phyloP scores from a whole-genome alignment of 192 early-diverging fungal genomes.

The Mortierella alpina region DNA sequence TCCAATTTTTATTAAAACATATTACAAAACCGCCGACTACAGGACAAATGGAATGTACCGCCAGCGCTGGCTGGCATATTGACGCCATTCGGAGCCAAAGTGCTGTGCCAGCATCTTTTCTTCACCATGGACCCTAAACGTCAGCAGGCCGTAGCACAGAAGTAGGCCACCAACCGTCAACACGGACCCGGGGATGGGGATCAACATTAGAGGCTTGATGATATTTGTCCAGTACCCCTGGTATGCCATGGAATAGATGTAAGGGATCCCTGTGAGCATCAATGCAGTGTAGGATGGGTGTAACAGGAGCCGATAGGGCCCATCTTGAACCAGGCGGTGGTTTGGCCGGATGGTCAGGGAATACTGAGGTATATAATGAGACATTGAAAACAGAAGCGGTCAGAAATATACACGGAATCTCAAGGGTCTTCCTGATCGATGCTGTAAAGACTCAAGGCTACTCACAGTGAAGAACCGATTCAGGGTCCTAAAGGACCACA shows the following conservation, averaged over 20 bases:
- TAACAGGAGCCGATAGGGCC: conserved; percentile 27
- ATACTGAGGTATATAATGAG: not conserved
- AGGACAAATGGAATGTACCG: conserved; percentile 26
- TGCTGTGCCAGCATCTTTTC: conserved; percentile 31
- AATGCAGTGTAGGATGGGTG: conserved; percentile 39
- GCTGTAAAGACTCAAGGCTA: not conserved
- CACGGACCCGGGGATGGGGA: conserved; percentile 15
- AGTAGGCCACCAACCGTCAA: not conserved
- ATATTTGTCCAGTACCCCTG: conserved; percentile 23
- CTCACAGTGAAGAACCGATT: conserved; percentile 43
- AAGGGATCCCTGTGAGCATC: conserved; percentile 21
- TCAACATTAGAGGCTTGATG: conserved; percentile 13
- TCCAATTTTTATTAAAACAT: not conserved
- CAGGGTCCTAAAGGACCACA: conserved; percentile 26
- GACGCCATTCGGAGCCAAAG: conserved; percentile 28
- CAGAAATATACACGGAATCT: not conserved
- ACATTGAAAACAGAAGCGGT: not conserved
- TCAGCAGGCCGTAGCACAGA: not conserved
- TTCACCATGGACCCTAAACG: conserved; percentile 22
- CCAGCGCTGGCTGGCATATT: conserved; percentile 25
- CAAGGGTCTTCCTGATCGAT: not conserved
- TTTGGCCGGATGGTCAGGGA: conserved; percentile 13
- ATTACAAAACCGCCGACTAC: not conserved
- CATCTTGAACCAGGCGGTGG: conserved; percentile 32
- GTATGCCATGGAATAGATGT: conserved; percentile 16